Conservation (phyloP, 768 basidiomycete species). For the Chlorophyllum brunneum region DNA sequence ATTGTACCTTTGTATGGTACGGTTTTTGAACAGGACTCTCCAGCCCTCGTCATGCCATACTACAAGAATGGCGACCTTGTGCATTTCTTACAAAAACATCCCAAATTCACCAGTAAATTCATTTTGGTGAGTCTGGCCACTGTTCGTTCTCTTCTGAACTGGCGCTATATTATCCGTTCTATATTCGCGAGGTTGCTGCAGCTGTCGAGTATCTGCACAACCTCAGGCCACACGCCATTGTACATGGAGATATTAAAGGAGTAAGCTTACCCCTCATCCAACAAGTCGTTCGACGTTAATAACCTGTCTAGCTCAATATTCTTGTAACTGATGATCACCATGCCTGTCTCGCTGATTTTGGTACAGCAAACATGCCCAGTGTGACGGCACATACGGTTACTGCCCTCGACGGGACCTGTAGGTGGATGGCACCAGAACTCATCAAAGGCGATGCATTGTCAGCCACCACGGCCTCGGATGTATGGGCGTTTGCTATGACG, state of each 20-base stretch:
- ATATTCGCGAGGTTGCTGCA: constrained; percentile 14
- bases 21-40: constrained; percentile 9
- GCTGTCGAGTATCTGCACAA: constrained; percentile 18
- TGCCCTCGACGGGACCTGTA: constrained; percentile 25
- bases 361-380: constrained; percentile 31
- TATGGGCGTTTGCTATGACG: constrained; percentile 35
- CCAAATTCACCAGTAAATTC: constrained; percentile 7
- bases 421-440: constrained; percentile 38
- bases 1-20: constrained; percentile 15
- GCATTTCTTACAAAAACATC: constrained; percentile 4
- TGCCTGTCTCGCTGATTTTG: constrained; percentile 35
- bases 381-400: constrained; percentile 30
- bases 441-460: constrained; percentile 12
- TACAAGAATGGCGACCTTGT: constrained; percentile 14
- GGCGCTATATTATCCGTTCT: not conserved
- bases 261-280: constrained; percentile 17
- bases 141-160: not conserved
- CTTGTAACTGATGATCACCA: constrained; percentile 26
- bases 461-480: constrained; percentile 24
- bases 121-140: not conserved
- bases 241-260: constrained; percentile 36
- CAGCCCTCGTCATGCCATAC: constrained; percentile 16
- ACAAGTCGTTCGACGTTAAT: not conserved
- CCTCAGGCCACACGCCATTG: constrained; percentile 15
- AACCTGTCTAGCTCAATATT: constrained; percentile 28